phyloP scores from a whole-genome alignment of 2,329 filamentous ascomycete species.

The Massarina eburnea region DNA sequence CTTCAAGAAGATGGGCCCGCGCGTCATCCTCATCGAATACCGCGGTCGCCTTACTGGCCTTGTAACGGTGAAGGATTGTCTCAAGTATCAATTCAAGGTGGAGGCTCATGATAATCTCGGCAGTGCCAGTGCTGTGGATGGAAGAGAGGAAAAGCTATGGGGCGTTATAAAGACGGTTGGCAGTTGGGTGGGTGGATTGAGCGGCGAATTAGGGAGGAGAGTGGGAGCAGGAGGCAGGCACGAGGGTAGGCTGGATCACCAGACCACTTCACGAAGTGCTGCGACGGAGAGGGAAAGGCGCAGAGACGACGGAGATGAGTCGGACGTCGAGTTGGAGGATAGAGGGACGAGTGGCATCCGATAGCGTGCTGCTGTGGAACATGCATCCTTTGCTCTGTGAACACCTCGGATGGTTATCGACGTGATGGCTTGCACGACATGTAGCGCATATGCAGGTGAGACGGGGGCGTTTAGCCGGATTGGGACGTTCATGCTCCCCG shows the following conservation, averaged over 20 bases:
- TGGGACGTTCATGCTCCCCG: conserved; percentile 3
- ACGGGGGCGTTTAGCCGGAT: conserved; percentile 6
- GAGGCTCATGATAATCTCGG: conserved; percentile 76
- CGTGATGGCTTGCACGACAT: neutral
- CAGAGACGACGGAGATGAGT: conserved; percentile 11
- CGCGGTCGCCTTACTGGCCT: conserved; percentile 80
- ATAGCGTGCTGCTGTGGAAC: neutral
- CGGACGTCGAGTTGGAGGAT: conserved; percentile 27
- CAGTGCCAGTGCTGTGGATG: conserved; percentile 18
- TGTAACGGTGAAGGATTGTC: conserved; percentile 93
- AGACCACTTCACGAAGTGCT: conserved; percentile 9
- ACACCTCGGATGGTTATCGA: no score
- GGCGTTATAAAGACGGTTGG: conserved; percentile 17
- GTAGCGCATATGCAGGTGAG: conserved; percentile 7
- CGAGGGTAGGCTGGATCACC: conserved; percentile 31
- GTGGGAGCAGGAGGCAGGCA: conserved; percentile 17
- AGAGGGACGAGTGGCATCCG: conserved; percentile 13
- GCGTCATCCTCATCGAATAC: conserved; percentile 90
- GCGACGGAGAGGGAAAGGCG: conserved; percentile 7
- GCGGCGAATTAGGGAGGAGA: conserved; percentile 18
- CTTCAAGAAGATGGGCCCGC: conserved; percentile 95
- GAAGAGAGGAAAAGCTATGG: conserved; percentile 34
- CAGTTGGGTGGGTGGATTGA: conserved; percentile 21
- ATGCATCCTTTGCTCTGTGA: neutral
- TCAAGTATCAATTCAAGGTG: conserved; percentile 96